These are phyloP conservation scores for Plectranthus barbatus DNA, from an alignment of 257 asterid species.

Conservation along the genomic window DNA sequence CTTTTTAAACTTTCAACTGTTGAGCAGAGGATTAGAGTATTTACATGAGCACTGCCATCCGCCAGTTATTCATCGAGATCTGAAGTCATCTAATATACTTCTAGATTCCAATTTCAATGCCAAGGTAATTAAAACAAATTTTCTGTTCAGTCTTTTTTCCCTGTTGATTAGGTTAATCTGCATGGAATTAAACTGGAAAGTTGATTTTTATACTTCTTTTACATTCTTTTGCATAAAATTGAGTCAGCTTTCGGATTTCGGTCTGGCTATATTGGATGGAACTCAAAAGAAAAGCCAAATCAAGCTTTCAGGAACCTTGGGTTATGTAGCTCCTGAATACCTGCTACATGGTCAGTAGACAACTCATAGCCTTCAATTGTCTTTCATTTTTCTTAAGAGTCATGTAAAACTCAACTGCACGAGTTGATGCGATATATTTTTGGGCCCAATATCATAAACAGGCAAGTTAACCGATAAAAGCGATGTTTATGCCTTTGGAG, in stretches of 20 bases:
- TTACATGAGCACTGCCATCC: slow-evolving; percentile 68
- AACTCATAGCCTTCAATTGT: not conserved
- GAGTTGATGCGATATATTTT: not conserved
- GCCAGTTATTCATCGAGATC: slow-evolving; percentile 73
- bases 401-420: not conserved
- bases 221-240: slow-evolving; percentile 1
- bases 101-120: slow-evolving; percentile 70
- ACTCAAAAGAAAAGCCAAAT: slow-evolving; percentile 39
- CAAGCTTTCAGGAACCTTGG: slow-evolving; percentile 73
- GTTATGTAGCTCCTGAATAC: slow-evolving; percentile 80
- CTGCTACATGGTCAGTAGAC: slow-evolving; percentile 52
- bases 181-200: no score
- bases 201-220: not conserved
- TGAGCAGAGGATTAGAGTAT: slow-evolving; percentile 63
- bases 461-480: slow-evolving; percentile 71
- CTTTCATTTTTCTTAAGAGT: not conserved
- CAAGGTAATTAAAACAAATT: slow-evolving; percentile 32
- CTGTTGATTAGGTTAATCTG: not conserved
- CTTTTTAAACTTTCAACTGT: slow-evolving; percentile 1
- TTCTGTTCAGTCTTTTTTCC: not conserved
- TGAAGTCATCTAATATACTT: slow-evolving; percentile 76
- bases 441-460: not conserved
- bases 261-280: slow-evolving; percentile 58
- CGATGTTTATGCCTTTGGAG: slow-evolving; percentile 76
- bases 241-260: slow-evolving; percentile 61